Evolutionary conservation across 164 flowering plant species (phyloP).

Genomic region (Tinospora cordifolia): DNA sequence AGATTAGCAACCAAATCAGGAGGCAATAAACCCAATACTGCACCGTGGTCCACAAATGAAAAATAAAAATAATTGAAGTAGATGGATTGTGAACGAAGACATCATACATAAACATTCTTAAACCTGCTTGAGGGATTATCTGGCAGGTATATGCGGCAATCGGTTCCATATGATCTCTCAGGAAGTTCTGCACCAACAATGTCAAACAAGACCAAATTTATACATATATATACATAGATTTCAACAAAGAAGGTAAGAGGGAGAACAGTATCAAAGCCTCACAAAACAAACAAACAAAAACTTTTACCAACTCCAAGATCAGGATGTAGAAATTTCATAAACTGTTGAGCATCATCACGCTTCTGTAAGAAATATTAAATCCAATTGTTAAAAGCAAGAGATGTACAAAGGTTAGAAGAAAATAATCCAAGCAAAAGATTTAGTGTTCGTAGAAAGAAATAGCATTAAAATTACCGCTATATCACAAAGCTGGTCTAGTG

Average conservation of each 20-base stretch:
- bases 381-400: not conserved
- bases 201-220: not conserved
- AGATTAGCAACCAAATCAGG: slow-evolving; percentile 19
- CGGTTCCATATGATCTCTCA: slow-evolving; percentile 93
- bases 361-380: slow-evolving; percentile 38
- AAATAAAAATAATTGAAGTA: slow-evolving; percentile 5
- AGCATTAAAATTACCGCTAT: not conserved
- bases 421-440: not conserved
- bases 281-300: slow-evolving; percentile 2
- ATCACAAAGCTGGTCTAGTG: not conserved
- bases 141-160: slow-evolving; percentile 83
- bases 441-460: not conserved
- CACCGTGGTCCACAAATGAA: not conserved
- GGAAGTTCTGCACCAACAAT: slow-evolving; percentile 70
- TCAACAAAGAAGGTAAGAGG: not conserved
- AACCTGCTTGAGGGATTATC: slow-evolving; percentile 95
- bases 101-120: slow-evolving; percentile 98
- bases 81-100: slow-evolving; percentile 41
- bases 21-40: not conserved
- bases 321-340: slow-evolving; percentile 95
- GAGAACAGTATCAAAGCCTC: not conserved
- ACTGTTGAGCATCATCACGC: slow-evolving; percentile 96
- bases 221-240: not conserved
- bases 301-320: slow-evolving; percentile 91
- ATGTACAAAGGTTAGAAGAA: not conserved